These are phyloP conservation scores for Stemphylium lycopersici DNA, from an alignment of 2,329 filamentous ascomycete genomes.

Conservation along the genomic window DNA sequence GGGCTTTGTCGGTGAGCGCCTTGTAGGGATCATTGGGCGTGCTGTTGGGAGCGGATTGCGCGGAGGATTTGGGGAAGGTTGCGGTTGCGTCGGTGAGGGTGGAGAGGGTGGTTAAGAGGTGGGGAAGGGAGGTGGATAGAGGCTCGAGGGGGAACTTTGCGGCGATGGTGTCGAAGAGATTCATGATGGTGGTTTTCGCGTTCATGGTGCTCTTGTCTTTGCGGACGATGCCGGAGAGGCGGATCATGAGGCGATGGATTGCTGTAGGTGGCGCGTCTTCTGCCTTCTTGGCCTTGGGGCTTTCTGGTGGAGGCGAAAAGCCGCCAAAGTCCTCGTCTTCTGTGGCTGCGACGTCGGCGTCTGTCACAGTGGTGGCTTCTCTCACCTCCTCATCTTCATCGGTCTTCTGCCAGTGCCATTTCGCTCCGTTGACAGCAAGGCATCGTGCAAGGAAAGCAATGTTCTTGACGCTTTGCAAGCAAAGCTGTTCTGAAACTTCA, in stretches of 20 bases:
- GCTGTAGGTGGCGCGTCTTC: conserved; percentile 50
- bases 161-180: conserved; percentile 73
- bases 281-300: conserved; percentile 28
- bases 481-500: conserved; percentile 74
- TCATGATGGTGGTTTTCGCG: conserved; percentile 77
- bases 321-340: conserved; percentile 44
- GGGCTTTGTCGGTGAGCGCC: conserved; percentile 71
- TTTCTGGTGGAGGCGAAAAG: conserved; percentile 30
- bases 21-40: conserved; percentile 66
- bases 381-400: conserved; percentile 50
- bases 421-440: conserved; percentile 63
- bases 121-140: conserved; percentile 67
- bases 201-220: conserved; percentile 68
- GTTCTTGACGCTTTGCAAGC: conserved; percentile 78
- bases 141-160: conserved; percentile 64
- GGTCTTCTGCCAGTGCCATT: conserved; percentile 53
- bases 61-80: conserved; percentile 68
- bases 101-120: conserved; percentile 72
- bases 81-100: conserved; percentile 84
- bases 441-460: conserved; percentile 78
- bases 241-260: conserved; percentile 77
- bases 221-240: conserved; percentile 78
- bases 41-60: conserved; percentile 67
- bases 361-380: conserved; percentile 52
- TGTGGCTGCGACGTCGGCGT: conserved; percentile 30